Conservation (phyloP, 176 grass and related monocot species). For the Alloteropsis semialata region DNA sequence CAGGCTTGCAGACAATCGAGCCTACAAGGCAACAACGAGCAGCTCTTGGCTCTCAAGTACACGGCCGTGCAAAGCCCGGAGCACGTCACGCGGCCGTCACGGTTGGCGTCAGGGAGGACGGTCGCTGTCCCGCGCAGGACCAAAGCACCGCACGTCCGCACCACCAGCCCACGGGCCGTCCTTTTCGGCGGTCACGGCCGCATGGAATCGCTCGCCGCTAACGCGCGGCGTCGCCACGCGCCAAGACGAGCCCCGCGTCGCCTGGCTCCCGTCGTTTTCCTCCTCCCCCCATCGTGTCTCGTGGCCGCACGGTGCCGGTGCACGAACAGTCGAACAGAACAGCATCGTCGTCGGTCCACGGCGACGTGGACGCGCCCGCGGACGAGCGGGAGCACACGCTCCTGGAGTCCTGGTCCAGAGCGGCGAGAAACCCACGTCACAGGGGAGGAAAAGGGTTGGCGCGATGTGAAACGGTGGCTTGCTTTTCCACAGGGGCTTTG, state of each 20-base stretch:
- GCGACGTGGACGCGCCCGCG: neutral
- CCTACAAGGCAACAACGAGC: no score
- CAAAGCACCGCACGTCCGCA: neutral
- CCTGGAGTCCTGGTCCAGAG: neutral
- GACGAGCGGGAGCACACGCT: neutral
- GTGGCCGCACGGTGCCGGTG: neutral
- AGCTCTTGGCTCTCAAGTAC: no score
- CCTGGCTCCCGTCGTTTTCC: neutral
- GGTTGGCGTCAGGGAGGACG: conserved; percentile 1
- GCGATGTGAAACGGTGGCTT: no score
- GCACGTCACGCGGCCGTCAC: conserved; percentile 20
- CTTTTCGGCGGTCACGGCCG: neutral
- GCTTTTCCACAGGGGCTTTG: no score
- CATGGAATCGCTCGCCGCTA: neutral
- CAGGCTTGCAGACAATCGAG: no score
- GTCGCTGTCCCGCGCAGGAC: neutral
- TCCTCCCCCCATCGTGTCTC: neutral
- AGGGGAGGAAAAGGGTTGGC: neutral
- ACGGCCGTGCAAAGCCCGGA: no score
- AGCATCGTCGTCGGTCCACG: neutral
- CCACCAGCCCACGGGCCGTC: neutral
- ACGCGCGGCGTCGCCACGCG: neutral
- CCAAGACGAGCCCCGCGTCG: neutral
- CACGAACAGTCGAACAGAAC: neutral
- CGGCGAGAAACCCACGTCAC: neutral